Evolutionary conservation across 2,329 filamentous ascomycete genomes (phyloP), one percentile per base, ranked within the genome.

Genomic region (Penicillium oxalicum): DNA sequence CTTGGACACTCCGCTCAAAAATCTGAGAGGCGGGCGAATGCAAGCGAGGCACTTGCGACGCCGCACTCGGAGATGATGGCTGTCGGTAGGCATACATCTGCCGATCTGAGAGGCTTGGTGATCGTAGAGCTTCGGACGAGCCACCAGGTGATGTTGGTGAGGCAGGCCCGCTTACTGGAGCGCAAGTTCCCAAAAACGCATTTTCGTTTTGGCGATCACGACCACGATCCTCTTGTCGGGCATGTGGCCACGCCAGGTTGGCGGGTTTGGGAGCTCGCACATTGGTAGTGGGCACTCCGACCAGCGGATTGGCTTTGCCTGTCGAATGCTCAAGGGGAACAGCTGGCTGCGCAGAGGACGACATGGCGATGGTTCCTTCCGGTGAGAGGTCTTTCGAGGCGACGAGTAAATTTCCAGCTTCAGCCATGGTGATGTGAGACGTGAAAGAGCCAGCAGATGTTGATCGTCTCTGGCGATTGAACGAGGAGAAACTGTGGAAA

Each of bases 1-100:
- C 91, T 69, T 96, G 91, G 25, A 97, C 91, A 67, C 91, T 88
- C 62, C 91, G 87, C 74, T 97, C 91, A 65, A 97, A 97, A 61
- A 97, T 96, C 60, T 79, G 81, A 18, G 79, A 81, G 0, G 89
- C 87, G 11, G 91, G 88, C 18, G 89, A 95, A 45, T 85, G 81
- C 39, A 91, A 71, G 42, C 86, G 79, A 7, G 89, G 79, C 9
- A 85, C 84, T 59, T 76, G 76, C 39, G 88, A 70, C 44, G 79
- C 81, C 49, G 82, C 80, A 50, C 73, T 76, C 3, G 87, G 87
- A 2, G 87, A 89, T 0, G 82, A 74, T 11, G 83, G 80, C 9
- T 76, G 66, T 27, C 40, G 58, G 63, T 49, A 65, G 27, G 66
- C 55, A 53, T 68, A 54, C 46, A 56, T 58, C 28, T 58, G 52